A percentile compares a stretch with the other conserved stretches of the same genome.
phyloP scores from a whole-genome alignment of 805 yeast species.

The Candida xiaguanensis region DNA sequence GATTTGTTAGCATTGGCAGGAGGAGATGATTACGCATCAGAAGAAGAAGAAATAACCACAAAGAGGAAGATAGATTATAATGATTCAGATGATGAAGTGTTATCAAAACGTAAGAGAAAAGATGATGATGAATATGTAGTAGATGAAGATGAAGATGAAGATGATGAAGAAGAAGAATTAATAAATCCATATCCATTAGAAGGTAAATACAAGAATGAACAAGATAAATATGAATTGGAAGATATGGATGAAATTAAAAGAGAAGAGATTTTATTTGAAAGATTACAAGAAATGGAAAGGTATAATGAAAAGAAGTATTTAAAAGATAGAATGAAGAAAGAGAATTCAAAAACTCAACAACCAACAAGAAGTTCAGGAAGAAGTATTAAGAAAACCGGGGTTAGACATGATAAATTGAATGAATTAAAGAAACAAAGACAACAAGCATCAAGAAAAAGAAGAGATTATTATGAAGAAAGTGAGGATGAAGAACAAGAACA shows the following conservation, averaged over 20 bases:
- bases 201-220: constrained; percentile 82
- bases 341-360: constrained; percentile 17
- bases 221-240: constrained; percentile 61
- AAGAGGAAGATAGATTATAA: constrained; percentile 1
- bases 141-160: constrained; percentile 31
- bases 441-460: constrained; percentile 43
- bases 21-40: constrained; percentile 26
- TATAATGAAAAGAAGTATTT: constrained; percentile 80
- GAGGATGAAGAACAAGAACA: constrained; percentile 41
- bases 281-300: constrained; percentile 88
- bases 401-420: constrained; percentile 54
- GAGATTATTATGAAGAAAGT: constrained; percentile 36
- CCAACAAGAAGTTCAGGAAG: constrained; percentile 40
- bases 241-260: constrained; percentile 89
- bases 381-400: constrained; percentile 25
- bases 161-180: constrained; percentile 30
- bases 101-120: constrained; percentile 11
- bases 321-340: constrained; percentile 73
- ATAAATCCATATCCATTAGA: constrained; percentile 88
- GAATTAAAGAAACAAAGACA: constrained; percentile 77
- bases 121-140: constrained; percentile 23
- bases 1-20: constrained; percentile 96
- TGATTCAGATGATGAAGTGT: constrained; percentile 9
- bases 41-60: constrained; percentile 18
- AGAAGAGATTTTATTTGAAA: constrained; percentile 85